These are phyloP conservation scores for Naganishia albida DNA, from an alignment of 1,284 basidiomycete genomes.

Conservation along the genomic window DNA sequence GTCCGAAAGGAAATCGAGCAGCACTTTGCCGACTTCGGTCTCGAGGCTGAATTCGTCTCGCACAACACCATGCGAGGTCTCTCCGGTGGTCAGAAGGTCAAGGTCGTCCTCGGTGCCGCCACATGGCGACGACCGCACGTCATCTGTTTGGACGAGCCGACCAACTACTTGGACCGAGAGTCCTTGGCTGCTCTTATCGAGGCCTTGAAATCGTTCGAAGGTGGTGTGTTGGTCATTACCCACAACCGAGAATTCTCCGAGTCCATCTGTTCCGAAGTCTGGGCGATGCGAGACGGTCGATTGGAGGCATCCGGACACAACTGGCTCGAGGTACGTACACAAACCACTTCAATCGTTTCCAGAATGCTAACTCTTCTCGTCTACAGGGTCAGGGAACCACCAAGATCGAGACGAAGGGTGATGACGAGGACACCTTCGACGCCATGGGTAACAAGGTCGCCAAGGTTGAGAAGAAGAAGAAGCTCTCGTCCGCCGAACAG, in stretches of 20 bases:
- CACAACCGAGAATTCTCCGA: constrained; percentile 99
- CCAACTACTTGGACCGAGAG: constrained; percentile 95
- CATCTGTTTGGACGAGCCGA: constrained; percentile 94
- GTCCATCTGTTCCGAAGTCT: constrained; percentile 69
- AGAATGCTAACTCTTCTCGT: constrained; percentile 7
- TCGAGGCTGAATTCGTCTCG: constrained; percentile 93
- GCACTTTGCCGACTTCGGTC: constrained; percentile 90
- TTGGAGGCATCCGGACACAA: constrained; percentile 95
- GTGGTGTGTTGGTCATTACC: constrained; percentile 94
- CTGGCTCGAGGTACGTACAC: constrained; percentile 80
- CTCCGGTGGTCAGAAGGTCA: constrained; percentile 99
- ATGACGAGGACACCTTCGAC: constrained; percentile 87
- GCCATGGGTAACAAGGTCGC: constrained; percentile 97
- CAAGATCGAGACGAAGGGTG: constrained; percentile 84
- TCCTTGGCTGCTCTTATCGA: constrained; percentile 95
- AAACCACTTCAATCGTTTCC: not conserved
- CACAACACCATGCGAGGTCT: constrained; percentile 98
- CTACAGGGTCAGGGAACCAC: constrained; percentile 77
- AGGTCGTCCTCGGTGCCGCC: constrained; percentile 97
- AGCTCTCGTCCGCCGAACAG: constrained; percentile 74
- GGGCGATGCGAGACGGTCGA: constrained; percentile 85
- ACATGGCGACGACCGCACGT: constrained; percentile 98
- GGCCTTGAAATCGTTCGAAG: constrained; percentile 93
- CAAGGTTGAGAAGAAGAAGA: constrained; percentile 70
- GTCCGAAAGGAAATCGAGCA: constrained; percentile 97